Evolutionary conservation across 768 basidiomycete species (phyloP), one percentile per base, ranked within the genome.

Genomic region (Tephrocybe sp.): DNA sequence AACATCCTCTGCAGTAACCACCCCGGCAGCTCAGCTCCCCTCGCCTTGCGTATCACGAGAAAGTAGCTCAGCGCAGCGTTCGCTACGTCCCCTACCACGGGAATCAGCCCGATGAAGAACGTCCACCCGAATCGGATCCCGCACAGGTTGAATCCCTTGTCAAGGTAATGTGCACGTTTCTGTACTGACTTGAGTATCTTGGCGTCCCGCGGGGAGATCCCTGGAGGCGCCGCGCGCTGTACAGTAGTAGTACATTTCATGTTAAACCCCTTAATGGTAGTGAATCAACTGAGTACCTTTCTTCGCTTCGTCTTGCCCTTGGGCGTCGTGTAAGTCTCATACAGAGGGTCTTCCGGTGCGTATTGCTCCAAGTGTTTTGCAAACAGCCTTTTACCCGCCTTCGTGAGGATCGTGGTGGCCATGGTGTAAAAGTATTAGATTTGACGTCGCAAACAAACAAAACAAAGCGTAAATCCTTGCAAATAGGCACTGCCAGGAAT

Each of bases 81-180:
- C 1, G 80, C 74, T 30, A 81, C 68, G 57, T 89, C 86, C 12
- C 91, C 91, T 0, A 80, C 76, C 30, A 83, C 68, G 5, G 90
- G 90, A 38, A 92, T 64, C 12, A 90, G 73, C 0, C 86, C 85
- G 63, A 93, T 87, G 60, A 90, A 64, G 68, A 92, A 88, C 1
- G 90, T 82, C 86, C 87, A 94, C 0, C 94, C 94, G 53, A 96
- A 92, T 4, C 82, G 81, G 45, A 95, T 62, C 10, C 94, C 92
- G 53, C 84, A 87, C 1, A 96, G 17, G 39, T 64, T 72, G 74
- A 97, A 90, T 1, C 89, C 84, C 66, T 91, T 93, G 70, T 97
- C 95, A 46, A 97, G 83, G 62, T 85, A 82, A 58, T 89, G 89
- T 0, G 92, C 92, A 2, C 92, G 76, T 23, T 77, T 74, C 59